These are phyloP conservation scores for Phytopythium boreale DNA, from an alignment of 352 stramenopile genomes.

Conservation along the genomic window DNA sequence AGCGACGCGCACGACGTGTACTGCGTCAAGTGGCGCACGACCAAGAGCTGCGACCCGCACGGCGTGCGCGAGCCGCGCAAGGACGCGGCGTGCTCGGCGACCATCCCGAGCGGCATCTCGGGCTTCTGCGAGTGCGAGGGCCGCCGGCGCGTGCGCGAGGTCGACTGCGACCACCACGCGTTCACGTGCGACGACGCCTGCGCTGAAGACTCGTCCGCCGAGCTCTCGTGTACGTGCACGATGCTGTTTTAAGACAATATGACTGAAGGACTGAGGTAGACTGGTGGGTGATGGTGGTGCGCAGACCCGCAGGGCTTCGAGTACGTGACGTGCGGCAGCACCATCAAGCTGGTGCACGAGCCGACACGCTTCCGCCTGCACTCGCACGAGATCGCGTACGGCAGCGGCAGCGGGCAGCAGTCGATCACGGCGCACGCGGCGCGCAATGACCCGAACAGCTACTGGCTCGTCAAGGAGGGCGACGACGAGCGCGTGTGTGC, in stretches of 20 bases:
- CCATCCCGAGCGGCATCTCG: slow-evolving; percentile 44
- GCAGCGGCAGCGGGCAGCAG: slow-evolving; percentile 75
- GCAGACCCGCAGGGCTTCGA: slow-evolving; percentile 73
- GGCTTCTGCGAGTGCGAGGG: slow-evolving; percentile 81
- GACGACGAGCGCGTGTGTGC: slow-evolving; percentile 44
- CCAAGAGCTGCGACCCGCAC: slow-evolving; percentile 63
- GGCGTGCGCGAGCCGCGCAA: slow-evolving; percentile 58
- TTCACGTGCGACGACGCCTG: slow-evolving; percentile 79
- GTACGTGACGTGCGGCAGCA: slow-evolving; percentile 79
- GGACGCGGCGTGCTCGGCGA: slow-evolving; percentile 51
- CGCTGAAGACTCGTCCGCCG: slow-evolving; percentile 58
- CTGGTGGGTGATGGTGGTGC: background rate
- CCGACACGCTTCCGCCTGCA: slow-evolving; percentile 70
- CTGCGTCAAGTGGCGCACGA: slow-evolving; percentile 77
- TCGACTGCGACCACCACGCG: slow-evolving; percentile 70
- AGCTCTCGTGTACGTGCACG: slow-evolving; percentile 58
- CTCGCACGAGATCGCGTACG: slow-evolving; percentile 83
- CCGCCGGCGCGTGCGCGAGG: slow-evolving; percentile 73
- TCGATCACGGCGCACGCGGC: slow-evolving; percentile 67
- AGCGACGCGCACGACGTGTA: slow-evolving; percentile 10
- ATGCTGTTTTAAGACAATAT: background rate
- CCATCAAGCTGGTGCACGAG: slow-evolving; percentile 83
- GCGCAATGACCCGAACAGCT: slow-evolving; percentile 82
- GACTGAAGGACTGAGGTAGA: background rate
- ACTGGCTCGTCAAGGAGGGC: slow-evolving; percentile 84